A percentile compares a stretch with the other conserved stretches of the same genome.
Conservation (phyloP, 1,139 yeast species). For the Candida frijolesensis region DNA sequence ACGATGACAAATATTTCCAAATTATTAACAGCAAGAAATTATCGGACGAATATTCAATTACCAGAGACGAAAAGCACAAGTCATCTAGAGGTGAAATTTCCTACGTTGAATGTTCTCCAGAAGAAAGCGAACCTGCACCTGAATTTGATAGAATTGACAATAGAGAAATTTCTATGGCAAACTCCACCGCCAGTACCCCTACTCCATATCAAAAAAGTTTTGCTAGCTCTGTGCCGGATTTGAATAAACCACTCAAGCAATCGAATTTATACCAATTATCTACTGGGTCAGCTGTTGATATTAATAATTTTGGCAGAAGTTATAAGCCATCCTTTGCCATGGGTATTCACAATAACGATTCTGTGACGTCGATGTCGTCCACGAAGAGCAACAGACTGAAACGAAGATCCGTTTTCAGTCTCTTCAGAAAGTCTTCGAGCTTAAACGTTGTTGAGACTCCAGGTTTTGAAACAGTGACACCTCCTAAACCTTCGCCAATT, state of each 20-base stretch:
- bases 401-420: slow-evolving; percentile 19
- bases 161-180: not conserved
- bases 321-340: slow-evolving; percentile 38
- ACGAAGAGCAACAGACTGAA: slow-evolving; percentile 14
- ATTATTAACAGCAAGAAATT: slow-evolving; percentile 14
- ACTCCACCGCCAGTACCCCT: not conserved
- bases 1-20: slow-evolving; percentile 16
- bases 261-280: slow-evolving; percentile 27
- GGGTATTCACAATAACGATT: slow-evolving; percentile 10
- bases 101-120: slow-evolving; percentile 16
- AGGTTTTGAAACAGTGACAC: slow-evolving; percentile 11
- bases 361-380: slow-evolving; percentile 10
- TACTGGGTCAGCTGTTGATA: slow-evolving; percentile 45
- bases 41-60: slow-evolving; percentile 9
- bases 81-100: slow-evolving; percentile 35
- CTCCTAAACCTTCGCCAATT: not conserved
- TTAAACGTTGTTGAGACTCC: slow-evolving; percentile 4
- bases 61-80: slow-evolving; percentile 26
- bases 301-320: slow-evolving; percentile 43
- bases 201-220: slow-evolving; percentile 5
- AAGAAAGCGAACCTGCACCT: slow-evolving; percentile 5
- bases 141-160: slow-evolving; percentile 5
- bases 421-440: slow-evolving; percentile 15
- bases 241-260: slow-evolving; percentile 15
- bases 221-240: slow-evolving; percentile 29